Conservation (phyloP, 371 early-diverging fungal genomes). For the Mortierella sp. region DNA sequence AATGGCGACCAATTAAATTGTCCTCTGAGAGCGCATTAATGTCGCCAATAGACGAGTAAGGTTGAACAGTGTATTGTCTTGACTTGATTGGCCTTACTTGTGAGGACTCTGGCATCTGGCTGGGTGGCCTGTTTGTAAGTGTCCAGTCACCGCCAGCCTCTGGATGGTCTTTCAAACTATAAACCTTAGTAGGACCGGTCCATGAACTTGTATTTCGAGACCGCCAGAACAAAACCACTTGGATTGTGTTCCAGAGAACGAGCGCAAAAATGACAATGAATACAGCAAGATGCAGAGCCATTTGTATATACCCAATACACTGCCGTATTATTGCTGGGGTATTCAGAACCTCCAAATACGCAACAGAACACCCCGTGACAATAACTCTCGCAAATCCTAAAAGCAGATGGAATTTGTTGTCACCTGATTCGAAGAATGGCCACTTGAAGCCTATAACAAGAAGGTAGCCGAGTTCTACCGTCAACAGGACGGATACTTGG, state of each 20-base stretch:
- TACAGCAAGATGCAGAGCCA: constrained; percentile 42
- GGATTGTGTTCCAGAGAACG: constrained; percentile 48
- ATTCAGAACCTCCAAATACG: constrained; percentile 29
- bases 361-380: constrained; percentile 44
- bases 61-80: constrained; percentile 45
- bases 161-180: constrained; percentile 14
- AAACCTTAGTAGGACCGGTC: constrained; percentile 34
- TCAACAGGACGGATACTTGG: constrained; percentile 41
- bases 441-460: constrained; percentile 52
- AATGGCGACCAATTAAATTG: constrained; percentile 9
- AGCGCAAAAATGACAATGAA: constrained; percentile 54
- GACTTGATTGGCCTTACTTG: constrained; percentile 14
- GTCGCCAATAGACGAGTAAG: constrained; percentile 34
- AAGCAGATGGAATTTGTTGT: constrained; percentile 49
- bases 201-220: constrained; percentile 23
- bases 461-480: constrained; percentile 47
- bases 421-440: constrained; percentile 46
- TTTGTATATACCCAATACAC: constrained; percentile 43
- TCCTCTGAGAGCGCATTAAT: constrained; percentile 15
- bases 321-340: constrained; percentile 24
- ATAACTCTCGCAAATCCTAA: constrained; percentile 31
- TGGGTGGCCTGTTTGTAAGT: constrained; percentile 18
- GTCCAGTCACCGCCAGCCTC: constrained; percentile 30
- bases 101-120: constrained; percentile 11
- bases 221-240: constrained; percentile 43